phyloP scores from a whole-genome alignment of 768 basidiomycete species.

The Clavulina sp. region DNA sequence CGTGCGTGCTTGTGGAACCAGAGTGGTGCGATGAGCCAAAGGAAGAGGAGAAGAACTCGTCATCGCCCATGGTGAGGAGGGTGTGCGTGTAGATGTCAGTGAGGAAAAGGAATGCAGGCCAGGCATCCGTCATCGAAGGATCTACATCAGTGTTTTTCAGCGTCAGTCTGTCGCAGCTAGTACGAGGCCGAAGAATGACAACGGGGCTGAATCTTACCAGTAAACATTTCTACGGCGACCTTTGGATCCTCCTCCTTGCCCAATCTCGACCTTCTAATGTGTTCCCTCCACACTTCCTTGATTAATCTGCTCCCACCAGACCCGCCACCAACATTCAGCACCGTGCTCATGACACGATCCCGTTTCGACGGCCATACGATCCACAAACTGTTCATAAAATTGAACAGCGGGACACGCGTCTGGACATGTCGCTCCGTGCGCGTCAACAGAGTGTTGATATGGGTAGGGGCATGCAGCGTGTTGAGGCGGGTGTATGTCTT shows the following conservation, averaged over 20 bases:
- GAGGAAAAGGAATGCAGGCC: slow-evolving; percentile 61
- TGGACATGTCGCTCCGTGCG: slow-evolving; percentile 19
- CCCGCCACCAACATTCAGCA: slow-evolving; percentile 31
- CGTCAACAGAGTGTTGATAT: slow-evolving; percentile 25
- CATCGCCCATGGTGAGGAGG: slow-evolving; percentile 84
- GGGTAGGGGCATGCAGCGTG: slow-evolving; percentile 30
- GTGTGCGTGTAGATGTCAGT: slow-evolving; percentile 69
- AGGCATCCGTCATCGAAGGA: slow-evolving; percentile 27
- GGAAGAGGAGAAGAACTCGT: slow-evolving; percentile 67
- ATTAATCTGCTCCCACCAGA: slow-evolving; percentile 39
- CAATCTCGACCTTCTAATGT: slow-evolving; percentile 39
- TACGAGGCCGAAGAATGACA: slow-evolving; percentile 1
- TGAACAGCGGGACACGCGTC: slow-evolving; percentile 32
- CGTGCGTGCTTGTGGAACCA: slow-evolving; percentile 18
- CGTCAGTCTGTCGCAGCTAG: slow-evolving; percentile 6
- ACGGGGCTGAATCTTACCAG: neutral
- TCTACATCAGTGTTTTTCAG: slow-evolving; percentile 20
- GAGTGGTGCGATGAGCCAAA: slow-evolving; percentile 13
- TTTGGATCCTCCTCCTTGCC: slow-evolving; percentile 35
- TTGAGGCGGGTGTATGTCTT: slow-evolving; percentile 47
- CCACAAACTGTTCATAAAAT: slow-evolving; percentile 39
- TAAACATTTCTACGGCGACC: neutral
- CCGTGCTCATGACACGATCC: slow-evolving; percentile 37
- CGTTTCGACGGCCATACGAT: slow-evolving; percentile 41
- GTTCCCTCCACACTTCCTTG: slow-evolving; percentile 54